These are phyloP conservation scores for Dalbergia oliveri DNA, from an alignment of 306 rosid genomes.

Conservation along the genomic window DNA sequence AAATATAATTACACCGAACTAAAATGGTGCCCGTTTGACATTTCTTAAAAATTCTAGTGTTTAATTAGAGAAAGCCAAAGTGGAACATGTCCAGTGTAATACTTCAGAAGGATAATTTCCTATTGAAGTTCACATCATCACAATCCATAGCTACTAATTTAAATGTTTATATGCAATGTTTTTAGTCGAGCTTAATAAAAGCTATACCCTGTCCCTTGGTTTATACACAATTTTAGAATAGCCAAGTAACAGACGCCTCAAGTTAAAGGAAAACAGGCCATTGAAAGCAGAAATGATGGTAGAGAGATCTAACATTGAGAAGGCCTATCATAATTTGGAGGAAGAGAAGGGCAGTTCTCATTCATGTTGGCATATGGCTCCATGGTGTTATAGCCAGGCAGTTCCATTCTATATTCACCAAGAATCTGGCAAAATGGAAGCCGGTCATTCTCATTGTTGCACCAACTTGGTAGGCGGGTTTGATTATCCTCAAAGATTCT, in stretches of 20 bases:
- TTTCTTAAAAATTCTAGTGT: too few species aligned
- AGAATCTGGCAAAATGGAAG: slow-evolving; percentile 92
- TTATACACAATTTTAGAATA: slow-evolving; percentile 31
- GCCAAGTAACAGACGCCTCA: slow-evolving; percentile 4
- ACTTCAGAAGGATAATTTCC: not conserved
- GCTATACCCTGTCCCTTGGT: not conserved
- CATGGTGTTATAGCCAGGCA: slow-evolving; percentile 78
- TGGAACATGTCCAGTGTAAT: too few species aligned
- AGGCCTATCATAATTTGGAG: slow-evolving; percentile 77
- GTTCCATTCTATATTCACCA: slow-evolving; percentile 83
- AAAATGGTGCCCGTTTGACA: too few species aligned
- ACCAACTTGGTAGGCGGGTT: slow-evolving; percentile 82
- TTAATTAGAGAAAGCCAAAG: too few species aligned
- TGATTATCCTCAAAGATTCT: slow-evolving; percentile 76
- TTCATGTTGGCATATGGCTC: slow-evolving; percentile 89
- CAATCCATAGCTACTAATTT: not conserved
- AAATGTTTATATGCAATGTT: not conserved
- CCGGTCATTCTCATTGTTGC: slow-evolving; percentile 64
- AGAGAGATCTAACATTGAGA: slow-evolving; percentile 50
- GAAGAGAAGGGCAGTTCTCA: slow-evolving; percentile 86
- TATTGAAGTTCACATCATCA: not conserved
- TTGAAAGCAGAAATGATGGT: not conserved
- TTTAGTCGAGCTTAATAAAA: not conserved
- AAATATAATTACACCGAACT: too few species aligned
- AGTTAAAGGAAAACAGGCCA: slow-evolving; percentile 14